Base-by-base conservation (phyloP, 257 asterid genomes). In the Solanum chilense region DNA sequence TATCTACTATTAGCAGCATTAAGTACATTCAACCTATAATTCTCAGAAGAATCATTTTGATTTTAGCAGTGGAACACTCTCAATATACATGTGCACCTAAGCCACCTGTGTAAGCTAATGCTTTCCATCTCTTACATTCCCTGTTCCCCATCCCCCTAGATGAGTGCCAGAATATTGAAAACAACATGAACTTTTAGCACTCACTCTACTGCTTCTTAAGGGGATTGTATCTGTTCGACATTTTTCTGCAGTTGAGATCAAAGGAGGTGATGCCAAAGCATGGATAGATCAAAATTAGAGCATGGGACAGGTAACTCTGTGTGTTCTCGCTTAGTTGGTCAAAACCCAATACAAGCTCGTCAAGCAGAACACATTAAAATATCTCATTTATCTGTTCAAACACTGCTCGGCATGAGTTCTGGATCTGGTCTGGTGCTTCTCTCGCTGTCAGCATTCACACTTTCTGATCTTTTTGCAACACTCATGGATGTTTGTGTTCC, bases 381-480 rank as follows among this genome's bases (percentile, higher is more conserved):
- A 86, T 68, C 87, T 47, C 89, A 62, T 39, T 62, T n/a, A 47
- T 29, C 81, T 78, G 39, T 86, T 93, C 90, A 93, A 83, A 93
- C 95, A 81, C 95, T 91, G 66, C 93, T 92, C 25, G 98, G 52
- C 92, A 92, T 90, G 66, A 96, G 96, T 85, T 95, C 95, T 25
- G 88, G 78, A 60, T 88, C 91, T 42, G 92, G 83, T 87, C 91
- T 92, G 27, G 77, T 77, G 87, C 89, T 89, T 69, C 44, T 84
- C 85, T 80, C 88, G 16, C 87, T 86, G 21, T 89, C 91, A 35
- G 91, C 88, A 49, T 74, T 81, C 84, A 82, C 87, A 27, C 85
- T 91, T 90, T 90, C 90, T 78, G 85, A 42, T 90, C 88, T 86
- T 88, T 90, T 92, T 45, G 89, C 89, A 76, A 85, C 90, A 73